Evolutionary conservation across 2,329 filamentous ascomycete species (phyloP).

Genomic region (Cadophora sp.): DNA sequence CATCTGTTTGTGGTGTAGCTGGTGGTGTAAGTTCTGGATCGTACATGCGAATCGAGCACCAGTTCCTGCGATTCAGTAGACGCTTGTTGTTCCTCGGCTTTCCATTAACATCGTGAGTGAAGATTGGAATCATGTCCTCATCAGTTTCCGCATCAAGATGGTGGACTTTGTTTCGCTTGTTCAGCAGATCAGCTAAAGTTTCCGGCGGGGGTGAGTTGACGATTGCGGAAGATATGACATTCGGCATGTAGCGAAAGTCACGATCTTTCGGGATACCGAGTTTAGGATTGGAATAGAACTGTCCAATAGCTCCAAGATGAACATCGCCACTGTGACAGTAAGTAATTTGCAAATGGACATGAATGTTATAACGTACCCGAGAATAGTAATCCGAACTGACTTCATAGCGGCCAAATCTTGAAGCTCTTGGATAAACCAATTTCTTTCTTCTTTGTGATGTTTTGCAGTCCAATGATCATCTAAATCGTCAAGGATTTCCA

Average conservation of each 20-base stretch:
- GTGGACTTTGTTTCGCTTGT: slow-evolving; percentile 86
- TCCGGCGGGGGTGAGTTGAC: slow-evolving; percentile 90
- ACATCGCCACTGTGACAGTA: slow-evolving; percentile 77
- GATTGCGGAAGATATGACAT: slow-evolving; percentile 92
- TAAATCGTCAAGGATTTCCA: slow-evolving; percentile 89
- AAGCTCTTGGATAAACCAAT: slow-evolving; percentile 85
- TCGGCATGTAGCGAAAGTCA: slow-evolving; percentile 97
- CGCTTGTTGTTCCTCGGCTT: slow-evolving; percentile 91
- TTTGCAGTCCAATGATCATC: slow-evolving; percentile 99
- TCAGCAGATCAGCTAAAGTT: slow-evolving; percentile 87
- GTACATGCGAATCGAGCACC: slow-evolving; percentile 91
- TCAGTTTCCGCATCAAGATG: slow-evolving; percentile 80
- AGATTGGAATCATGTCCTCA: slow-evolving; percentile 95
- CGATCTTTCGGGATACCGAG: slow-evolving; percentile 81
- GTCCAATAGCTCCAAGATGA: slow-evolving; percentile 88
- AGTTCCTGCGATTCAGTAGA: slow-evolving; percentile 88
- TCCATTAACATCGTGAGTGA: slow-evolving; percentile 86
- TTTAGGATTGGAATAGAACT: slow-evolving; percentile 93
- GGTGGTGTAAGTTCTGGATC: slow-evolving; percentile 78
- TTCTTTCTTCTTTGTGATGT: slow-evolving; percentile 90
- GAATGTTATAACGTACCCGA: slow-evolving; percentile 60
- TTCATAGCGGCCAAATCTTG: slow-evolving; percentile 94
- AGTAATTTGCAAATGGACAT: slow-evolving; percentile 24
- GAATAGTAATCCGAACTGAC: slow-evolving; percentile 87
- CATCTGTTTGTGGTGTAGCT: slow-evolving; percentile 64